Percentiles rank a stretch among this genome's conserved stretches.
Conservation (phyloP, 2,329 filamentous ascomycete species). For the Ophiostoma ulmi region DNA sequence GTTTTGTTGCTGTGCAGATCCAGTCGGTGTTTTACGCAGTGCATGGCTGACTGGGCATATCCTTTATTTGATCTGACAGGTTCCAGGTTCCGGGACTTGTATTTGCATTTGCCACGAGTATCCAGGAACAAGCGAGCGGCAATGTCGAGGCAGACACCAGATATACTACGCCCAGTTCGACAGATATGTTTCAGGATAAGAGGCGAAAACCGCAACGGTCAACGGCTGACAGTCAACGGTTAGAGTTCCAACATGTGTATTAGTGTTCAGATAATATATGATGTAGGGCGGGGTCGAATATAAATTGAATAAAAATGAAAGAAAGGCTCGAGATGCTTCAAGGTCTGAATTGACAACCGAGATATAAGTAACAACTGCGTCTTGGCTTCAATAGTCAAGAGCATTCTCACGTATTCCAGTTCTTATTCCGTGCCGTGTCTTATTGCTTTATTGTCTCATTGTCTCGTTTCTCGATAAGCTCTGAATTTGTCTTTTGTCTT, state of each 20-base stretch:
- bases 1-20: not conserved
- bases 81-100: not conserved
- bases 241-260: not conserved
- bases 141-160: not conserved
- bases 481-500: not conserved
- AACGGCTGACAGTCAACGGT: not conserved
- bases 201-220: not conserved
- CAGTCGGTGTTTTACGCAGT: not conserved
- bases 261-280: not conserved
- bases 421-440: not conserved
- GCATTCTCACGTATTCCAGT: not conserved
- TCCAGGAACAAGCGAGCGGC: constrained; percentile 7
- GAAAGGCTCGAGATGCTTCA: not conserved
- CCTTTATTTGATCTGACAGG: not conserved
- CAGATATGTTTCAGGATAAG: not conserved
- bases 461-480: too few species aligned
- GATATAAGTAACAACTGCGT: too few species aligned
- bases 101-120: not conserved
- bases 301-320: not conserved
- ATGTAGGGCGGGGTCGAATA: not conserved
- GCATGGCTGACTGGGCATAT: not conserved
- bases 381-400: not conserved
- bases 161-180: not conserved
- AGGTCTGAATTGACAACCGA: too few species aligned
- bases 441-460: too few species aligned